Base-by-base conservation (phyloP, 495 filamentous ascomycete genomes). In the Hyphodiscus hymeniophilus region DNA sequence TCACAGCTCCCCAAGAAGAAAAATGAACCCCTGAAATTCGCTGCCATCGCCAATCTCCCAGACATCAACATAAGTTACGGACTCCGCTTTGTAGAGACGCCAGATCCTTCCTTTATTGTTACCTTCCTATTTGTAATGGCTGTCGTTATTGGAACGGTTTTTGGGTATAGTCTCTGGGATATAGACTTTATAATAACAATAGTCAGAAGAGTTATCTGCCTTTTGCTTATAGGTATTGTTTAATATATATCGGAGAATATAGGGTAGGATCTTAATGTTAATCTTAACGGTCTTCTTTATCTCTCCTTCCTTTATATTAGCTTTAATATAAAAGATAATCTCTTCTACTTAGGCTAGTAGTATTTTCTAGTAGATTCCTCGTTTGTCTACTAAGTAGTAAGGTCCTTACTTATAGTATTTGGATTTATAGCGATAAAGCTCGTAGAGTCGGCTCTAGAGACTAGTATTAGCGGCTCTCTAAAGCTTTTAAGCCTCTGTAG, bases 361-460 rank as follows among this genome's bases (percentile, higher is more conserved):
- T 20, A 55, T 32, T 38, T 50, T 55, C 34, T 38, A 31, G 47
- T 55, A 21, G 35, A 18, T 39, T 41, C 40, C 46, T 50, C 36
- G 46, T 31, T 55, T 24, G 35, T 55, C 47, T 30, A 16, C 32
- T 41, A 6, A 50, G 47, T 32, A 55, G 35, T 55, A 23, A 38
- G 31, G 47, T 50, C 47, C 52, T 55, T 55, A 23, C 41, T 55
- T 55, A 21, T 24, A 55, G 42, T 55, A 30, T 47, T 51, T 55
- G 23, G 15, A 28, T 55, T 24, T 56, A 23, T 26, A 51, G 34
- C 48, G 36, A 51, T 47, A 45, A 47, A 11, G 36, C 42, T 56
- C 43, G 42, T 56, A 56, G 48, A 56, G 20, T 47, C 47, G 47
- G 24, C 8, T 51, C 47, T 21, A 55, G 34, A 50, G 40, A 50